Evolutionary conservation across 306 rosid species (phyloP).

Genomic region (Lupinus albus): DNA sequence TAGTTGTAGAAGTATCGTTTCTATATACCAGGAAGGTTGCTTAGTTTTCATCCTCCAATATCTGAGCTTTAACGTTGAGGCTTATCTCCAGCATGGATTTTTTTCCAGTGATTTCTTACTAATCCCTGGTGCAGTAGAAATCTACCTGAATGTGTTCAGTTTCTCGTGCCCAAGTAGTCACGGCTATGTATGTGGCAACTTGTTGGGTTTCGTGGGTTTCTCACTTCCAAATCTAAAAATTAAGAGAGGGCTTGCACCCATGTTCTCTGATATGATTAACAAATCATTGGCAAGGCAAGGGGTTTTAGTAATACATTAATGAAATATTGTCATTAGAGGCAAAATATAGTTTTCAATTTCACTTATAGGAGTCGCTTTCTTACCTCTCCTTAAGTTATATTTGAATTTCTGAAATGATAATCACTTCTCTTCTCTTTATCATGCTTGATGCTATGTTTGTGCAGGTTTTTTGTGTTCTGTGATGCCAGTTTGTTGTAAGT

Average conservation of each 20-base stretch:
- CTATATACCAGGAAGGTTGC: not conserved
- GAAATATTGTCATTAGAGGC: not conserved
- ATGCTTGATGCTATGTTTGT: conserved; percentile 14
- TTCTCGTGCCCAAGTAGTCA: not conserved
- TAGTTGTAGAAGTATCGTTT: not conserved
- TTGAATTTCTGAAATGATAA: conserved; percentile 5
- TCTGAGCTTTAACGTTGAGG: not conserved
- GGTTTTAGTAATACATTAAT: conserved; percentile 7
- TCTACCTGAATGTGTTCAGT: not conserved
- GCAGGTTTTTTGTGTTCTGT: not conserved
- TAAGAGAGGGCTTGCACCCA: conserved; percentile 7
- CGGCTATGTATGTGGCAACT: not conserved
- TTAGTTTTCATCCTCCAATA: not conserved
- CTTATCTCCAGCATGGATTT: not conserved
- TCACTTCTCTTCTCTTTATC: conserved; percentile 7
- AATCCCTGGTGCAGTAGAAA: not conserved
- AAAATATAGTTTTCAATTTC: not conserved
- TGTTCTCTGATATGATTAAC: conserved; percentile 21
- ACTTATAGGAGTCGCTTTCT: not conserved
- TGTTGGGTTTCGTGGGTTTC: not conserved
- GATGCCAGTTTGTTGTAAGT: conserved; percentile 22
- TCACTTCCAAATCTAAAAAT: not conserved
- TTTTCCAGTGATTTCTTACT: not conserved
- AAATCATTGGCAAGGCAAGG: not conserved
- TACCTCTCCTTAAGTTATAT: not conserved